Conservation (phyloP, 1,139 yeast species). For the Hyphopichia khmerensis region DNA sequence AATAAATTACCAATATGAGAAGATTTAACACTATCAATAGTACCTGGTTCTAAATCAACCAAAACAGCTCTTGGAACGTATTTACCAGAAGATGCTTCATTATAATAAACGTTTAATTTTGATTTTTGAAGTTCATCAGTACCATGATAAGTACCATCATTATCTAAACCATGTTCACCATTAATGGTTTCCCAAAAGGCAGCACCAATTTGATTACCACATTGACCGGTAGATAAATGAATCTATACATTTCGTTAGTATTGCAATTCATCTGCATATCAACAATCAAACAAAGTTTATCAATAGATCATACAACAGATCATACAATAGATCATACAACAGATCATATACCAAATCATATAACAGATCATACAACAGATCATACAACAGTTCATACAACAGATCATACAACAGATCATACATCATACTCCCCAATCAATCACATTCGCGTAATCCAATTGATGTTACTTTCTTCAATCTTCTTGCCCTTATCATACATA, state of each 20-base stretch:
- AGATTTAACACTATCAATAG: constrained; percentile 79
- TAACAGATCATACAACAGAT: too few relatives aligned
- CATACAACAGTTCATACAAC: too few relatives aligned
- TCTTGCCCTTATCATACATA: constrained; percentile 31
- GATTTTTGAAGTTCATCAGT: constrained; percentile 64
- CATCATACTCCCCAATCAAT: too few relatives aligned
- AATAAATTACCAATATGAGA: constrained; percentile 79
- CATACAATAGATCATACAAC: too few relatives aligned
- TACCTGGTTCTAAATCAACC: constrained; percentile 92
- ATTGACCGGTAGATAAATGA: constrained; percentile 96
- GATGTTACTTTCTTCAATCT: too few relatives aligned
- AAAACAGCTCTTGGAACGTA: constrained; percentile 93
- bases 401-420: too few relatives aligned
- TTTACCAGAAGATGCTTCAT: constrained; percentile 73
- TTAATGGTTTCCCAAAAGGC: constrained; percentile 98
- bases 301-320: too few relatives aligned
- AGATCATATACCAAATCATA: too few relatives aligned
- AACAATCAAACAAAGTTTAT: too few relatives aligned
- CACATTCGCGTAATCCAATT: too few relatives aligned
- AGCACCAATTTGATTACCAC: constrained; percentile 99
- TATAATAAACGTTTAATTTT: constrained; percentile 50
- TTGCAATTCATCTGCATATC: too few relatives aligned
- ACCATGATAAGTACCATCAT: constrained; percentile 75
- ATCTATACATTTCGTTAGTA: constrained; percentile 45
- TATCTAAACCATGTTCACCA: constrained; percentile 94